phyloP scores from a whole-genome alignment of 1,139 yeast genomes.

The Geotrichum bryndzae region DNA sequence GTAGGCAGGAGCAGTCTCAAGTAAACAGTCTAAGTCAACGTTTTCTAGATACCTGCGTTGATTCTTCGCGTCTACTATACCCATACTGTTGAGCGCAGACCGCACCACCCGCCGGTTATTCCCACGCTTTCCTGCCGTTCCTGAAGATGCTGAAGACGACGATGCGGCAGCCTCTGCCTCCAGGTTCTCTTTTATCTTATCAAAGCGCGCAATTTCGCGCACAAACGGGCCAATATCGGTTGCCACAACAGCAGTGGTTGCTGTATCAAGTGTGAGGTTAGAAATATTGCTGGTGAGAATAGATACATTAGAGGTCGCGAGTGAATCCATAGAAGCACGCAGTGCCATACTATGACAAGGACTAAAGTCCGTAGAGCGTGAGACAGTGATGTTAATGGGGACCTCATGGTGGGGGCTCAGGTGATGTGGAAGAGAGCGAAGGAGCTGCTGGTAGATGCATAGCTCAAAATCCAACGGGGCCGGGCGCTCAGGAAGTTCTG shows the following conservation, averaged over 20 bases:
- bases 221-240: slow-evolving; percentile 30
- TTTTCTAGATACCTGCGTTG: background rate
- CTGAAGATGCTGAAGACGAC: background rate
- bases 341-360: background rate
- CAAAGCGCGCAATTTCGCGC: slow-evolving; percentile 30
- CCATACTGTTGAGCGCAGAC: background rate
- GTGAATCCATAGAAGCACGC: background rate
- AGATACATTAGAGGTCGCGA: background rate
- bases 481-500: slow-evolving; percentile 16
- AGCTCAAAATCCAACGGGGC: slow-evolving; percentile 22
- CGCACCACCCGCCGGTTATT: background rate
- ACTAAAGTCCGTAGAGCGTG: background rate
- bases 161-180: background rate
- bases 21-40: background rate
- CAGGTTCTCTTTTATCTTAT: slow-evolving; percentile 10
- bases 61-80: background rate
- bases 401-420: background rate
- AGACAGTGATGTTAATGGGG: background rate
- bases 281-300: background rate
- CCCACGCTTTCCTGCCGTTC: background rate
- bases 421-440: background rate
- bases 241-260: slow-evolving; percentile 18
- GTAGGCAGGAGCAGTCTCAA: background rate
- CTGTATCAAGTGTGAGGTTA: slow-evolving; percentile 17
- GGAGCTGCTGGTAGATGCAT: slow-evolving; percentile 10